phyloP scores from a whole-genome alignment of 345 rosid genomes.

The Arabidopsis thaliana region DNA sequence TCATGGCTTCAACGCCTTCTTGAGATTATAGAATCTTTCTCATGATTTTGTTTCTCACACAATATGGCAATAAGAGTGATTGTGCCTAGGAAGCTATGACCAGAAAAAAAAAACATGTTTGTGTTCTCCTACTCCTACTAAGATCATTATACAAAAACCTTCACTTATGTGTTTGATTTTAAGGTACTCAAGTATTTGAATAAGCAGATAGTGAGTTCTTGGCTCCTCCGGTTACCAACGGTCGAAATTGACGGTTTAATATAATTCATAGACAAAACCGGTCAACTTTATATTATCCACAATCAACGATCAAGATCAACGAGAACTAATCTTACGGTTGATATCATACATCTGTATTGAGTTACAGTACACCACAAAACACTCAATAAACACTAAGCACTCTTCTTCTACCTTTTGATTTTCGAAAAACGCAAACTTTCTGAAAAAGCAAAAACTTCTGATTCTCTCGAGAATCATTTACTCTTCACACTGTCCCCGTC shows the following conservation, averaged over 20 bases:
- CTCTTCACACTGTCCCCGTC: background rate
- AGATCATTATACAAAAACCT: background rate
- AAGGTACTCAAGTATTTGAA: background rate
- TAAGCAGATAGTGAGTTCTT: background rate
- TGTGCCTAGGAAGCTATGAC: conserved; percentile 14
- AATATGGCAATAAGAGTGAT: conserved; percentile 34
- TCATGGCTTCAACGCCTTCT: background rate
- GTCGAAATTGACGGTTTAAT: background rate
- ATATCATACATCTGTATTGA: background rate
- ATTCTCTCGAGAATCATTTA: conserved; percentile 12
- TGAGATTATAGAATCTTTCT: background rate
- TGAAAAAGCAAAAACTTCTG: conserved; percentile 14
- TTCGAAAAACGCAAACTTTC: background rate
- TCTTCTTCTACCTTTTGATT: background rate
- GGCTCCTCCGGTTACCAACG: background rate
- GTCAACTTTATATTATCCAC: background rate
- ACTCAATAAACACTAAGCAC: background rate
- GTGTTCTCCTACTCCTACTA: conserved; percentile 1
- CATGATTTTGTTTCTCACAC: conserved; percentile 1
- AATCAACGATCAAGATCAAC: conserved; percentile 13
- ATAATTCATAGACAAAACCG: background rate
- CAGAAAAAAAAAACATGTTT: background rate
- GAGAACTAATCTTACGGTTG: background rate
- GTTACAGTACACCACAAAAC: background rate
- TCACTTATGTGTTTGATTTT: background rate